phyloP scores from a whole-genome alignment of 164 flowering plant genomes.

The Taxillus chinensis region DNA sequence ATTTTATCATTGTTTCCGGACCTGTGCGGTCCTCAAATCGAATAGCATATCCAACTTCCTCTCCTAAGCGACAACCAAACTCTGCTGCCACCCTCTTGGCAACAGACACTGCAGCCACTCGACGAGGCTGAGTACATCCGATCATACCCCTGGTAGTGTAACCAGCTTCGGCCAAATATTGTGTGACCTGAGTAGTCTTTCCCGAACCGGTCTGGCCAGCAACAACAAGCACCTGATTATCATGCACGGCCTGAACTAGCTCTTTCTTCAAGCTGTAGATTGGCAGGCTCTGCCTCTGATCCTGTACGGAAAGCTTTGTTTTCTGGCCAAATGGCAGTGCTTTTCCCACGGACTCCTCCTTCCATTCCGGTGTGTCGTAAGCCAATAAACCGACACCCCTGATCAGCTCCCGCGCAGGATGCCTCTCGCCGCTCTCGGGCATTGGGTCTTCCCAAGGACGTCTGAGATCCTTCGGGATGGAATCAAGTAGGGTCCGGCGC shows the following conservation, averaged over 20 bases:
- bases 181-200: constrained; percentile 9
- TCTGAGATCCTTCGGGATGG: constrained; percentile 92
- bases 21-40: neutral
- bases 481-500: constrained; percentile 89
- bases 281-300: constrained; percentile 86
- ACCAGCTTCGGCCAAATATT: constrained; percentile 8
- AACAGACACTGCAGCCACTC: neutral
- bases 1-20: neutral
- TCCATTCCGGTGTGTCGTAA: constrained; percentile 97
- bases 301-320: constrained; percentile 89
- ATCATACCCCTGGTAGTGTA: constrained; percentile 9
- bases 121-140: constrained; percentile 1
- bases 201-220: constrained; percentile 12
- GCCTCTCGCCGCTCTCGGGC: constrained; percentile 98
- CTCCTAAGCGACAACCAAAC: neutral
- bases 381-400: constrained; percentile 94
- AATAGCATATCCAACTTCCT: neutral
- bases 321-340: constrained; percentile 88
- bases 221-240: constrained; percentile 53
- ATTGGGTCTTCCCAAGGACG: constrained; percentile 99
- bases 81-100: neutral
- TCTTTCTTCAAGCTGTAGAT: constrained; percentile 86
- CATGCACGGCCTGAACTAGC: constrained; percentile 79
- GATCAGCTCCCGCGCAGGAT: constrained; percentile 80
- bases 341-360: constrained; percentile 88